Evolutionary conservation across 129 eudicot species (phyloP).

Genomic region (Pittosporum tobira): DNA sequence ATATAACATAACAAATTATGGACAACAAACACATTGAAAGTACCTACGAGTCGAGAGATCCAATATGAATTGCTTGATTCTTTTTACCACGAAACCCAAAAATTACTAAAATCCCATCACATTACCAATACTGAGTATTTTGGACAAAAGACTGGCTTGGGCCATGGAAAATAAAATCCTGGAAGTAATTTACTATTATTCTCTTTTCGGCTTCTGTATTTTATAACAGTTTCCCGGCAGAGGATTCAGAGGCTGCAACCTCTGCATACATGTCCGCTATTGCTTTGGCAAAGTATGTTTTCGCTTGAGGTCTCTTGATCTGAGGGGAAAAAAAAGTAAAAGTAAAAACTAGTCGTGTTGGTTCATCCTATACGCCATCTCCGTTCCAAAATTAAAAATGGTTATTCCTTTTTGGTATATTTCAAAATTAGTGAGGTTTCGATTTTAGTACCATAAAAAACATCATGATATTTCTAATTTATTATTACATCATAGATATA

Average conservation of each 20-base stretch:
- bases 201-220: background rate
- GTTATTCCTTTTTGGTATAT: too few relatives aligned
- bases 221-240: slow-evolving; percentile 26
- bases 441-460: too few relatives aligned
- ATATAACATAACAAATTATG: background rate
- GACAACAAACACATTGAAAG: background rate
- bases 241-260: slow-evolving; percentile 37
- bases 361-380: background rate
- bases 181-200: background rate
- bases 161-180: background rate
- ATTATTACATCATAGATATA: too few relatives aligned
- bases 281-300: slow-evolving; percentile 52
- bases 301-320: slow-evolving; percentile 79
- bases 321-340: slow-evolving; percentile 17
- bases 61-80: background rate
- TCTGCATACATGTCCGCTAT: slow-evolving; percentile 61
- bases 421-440: too few relatives aligned
- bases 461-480: too few relatives aligned
- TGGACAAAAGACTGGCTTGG: background rate
- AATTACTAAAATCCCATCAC: background rate
- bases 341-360: background rate
- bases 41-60: background rate
- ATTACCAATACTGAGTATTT: background rate
- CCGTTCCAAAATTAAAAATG: too few relatives aligned
- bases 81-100: background rate